Evolutionary conservation across 805 yeast species (phyloP), one percentile per base, ranked within the genome.

Genomic region (Isabelozyma gotoi): DNA sequence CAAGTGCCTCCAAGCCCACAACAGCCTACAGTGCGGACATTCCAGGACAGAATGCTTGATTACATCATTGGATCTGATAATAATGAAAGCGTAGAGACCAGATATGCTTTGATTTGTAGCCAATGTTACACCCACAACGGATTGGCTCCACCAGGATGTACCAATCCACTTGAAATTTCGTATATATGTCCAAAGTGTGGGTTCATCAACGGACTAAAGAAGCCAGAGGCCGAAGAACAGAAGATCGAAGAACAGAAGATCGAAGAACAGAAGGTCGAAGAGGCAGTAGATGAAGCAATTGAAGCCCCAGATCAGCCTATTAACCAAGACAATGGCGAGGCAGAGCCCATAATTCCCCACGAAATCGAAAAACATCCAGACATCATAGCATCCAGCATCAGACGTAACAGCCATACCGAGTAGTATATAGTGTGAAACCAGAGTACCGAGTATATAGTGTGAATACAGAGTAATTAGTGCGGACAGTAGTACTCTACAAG

Each of bases 121-220:
- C 64, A 71, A n/a, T 88, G 96, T 56, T 67, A 62, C 17, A 71
- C 71, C 14, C 95, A 88, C 62, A 88, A 88, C 56, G 96, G 96
- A 1, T 71, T 88, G 36, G 95, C 95, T 0, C 87, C 89, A 3
- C 89, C 87, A 2, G 84, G 85, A 6, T 65, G 74, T 46, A 47
- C 58, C 2, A 57, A 64, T 42, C 84, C 92, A 0, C 54, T 51
- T 2, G 55, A 60, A 4, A 80, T 85, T 7, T 64, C 61, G 40
- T 88, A 83, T 53, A 56, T 68, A 2, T 88, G 96, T 65, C 86
- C 89, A 7, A 62, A 63, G 17, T 87, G 96, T 63, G 86, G 84
- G 11, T 48, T 44, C 34, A 50, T 68, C 48, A 71, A 71, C 45
- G 74, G 73, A 2, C 39, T 5, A 19, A 42, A 16, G 20, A n/a